These are phyloP conservation scores for Eleusine coracana DNA, from an alignment of 176 grass and related monocot species.

Conservation along the genomic window DNA sequence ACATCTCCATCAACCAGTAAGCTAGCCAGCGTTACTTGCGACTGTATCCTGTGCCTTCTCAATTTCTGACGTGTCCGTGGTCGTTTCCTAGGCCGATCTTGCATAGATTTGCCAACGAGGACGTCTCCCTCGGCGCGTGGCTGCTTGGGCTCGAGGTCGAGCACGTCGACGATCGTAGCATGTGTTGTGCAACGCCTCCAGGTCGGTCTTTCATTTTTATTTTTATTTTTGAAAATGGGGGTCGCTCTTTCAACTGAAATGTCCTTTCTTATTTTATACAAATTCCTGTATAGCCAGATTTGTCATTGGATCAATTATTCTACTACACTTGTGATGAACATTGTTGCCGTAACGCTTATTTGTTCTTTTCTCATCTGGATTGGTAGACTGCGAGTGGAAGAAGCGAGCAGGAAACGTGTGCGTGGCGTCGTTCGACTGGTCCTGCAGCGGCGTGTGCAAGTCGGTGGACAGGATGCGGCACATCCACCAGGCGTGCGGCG, in stretches of 20 bases:
- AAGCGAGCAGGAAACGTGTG: conserved; percentile 75
- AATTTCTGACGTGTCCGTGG: not conserved
- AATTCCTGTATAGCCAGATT: not conserved
- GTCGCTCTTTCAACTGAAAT: not conserved
- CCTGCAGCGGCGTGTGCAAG: conserved; percentile 79
- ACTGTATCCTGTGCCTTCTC: too few species aligned
- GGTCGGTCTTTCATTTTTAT: too few species aligned
- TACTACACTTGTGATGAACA: not conserved
- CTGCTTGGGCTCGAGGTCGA: conserved; percentile 81
- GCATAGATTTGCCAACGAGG: conserved; percentile 85
- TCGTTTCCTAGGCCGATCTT: conserved; percentile 66
- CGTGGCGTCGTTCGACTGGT: conserved; percentile 86
- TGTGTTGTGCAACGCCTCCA: conserved; percentile 92
- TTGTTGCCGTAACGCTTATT: not conserved
- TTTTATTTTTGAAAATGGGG: too few species aligned
- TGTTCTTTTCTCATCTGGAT: too few species aligned
- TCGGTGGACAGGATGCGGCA: conserved; percentile 77
- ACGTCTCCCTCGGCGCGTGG: conserved; percentile 87
- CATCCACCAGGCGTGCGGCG: conserved; percentile 72
- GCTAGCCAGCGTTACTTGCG: not conserved
- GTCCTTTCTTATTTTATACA: not conserved
- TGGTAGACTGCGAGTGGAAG: conserved; percentile 82
- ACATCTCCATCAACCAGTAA: conserved; percentile 86
- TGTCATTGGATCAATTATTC: not conserved
- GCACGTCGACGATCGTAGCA: conserved; percentile 84